Conservation (phyloP, 2,329 filamentous ascomycete genomes). For the Aureobasidium subglaciale region DNA sequence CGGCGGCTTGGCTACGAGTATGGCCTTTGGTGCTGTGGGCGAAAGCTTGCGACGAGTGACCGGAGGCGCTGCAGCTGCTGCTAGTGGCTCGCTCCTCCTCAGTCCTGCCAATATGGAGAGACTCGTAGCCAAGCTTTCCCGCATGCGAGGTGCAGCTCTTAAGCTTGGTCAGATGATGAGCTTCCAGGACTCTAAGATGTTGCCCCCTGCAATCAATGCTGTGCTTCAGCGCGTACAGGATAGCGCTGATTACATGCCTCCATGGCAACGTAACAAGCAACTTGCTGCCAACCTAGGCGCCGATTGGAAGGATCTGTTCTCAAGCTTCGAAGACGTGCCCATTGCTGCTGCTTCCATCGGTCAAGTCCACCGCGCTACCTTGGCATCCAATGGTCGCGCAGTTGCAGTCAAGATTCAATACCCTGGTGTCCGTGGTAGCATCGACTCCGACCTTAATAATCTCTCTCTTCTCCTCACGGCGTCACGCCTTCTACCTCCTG, state of each 20-base stretch:
- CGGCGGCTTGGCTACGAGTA: slow-evolving; percentile 82
- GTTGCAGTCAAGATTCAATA: slow-evolving; percentile 98
- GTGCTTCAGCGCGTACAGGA: slow-evolving; percentile 94
- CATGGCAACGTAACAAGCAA: slow-evolving; percentile 83
- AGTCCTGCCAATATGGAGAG: slow-evolving; percentile 88
- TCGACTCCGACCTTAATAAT: slow-evolving; percentile 94
- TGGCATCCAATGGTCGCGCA: slow-evolving; percentile 64
- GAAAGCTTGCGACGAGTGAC: slow-evolving; percentile 77
- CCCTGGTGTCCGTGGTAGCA: slow-evolving; percentile 89
- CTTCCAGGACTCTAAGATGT: slow-evolving; percentile 94
- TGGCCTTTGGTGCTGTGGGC: slow-evolving; percentile 85
- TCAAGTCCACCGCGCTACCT: slow-evolving; percentile 80
- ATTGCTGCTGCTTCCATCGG: slow-evolving; percentile 96
- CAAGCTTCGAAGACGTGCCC: slow-evolving; percentile 79
- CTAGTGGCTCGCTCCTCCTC: slow-evolving; percentile 70
- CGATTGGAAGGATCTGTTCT: slow-evolving; percentile 79
- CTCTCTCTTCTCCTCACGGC: slow-evolving; percentile 84
- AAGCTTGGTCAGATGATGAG: slow-evolving; percentile 98
- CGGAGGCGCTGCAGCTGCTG: slow-evolving; percentile 49
- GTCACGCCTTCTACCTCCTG: slow-evolving; percentile 80
- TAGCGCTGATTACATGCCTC: slow-evolving; percentile 94
- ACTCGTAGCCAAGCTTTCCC: slow-evolving; percentile 83
- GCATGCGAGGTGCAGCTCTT: slow-evolving; percentile 93
- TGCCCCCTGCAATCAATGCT: slow-evolving; percentile 78
- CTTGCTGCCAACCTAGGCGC: slow-evolving; percentile 69